A percentile compares a stretch with the other conserved stretches of the same genome.
These are phyloP conservation scores for Elaeagnus macrophylla DNA, from an alignment of 306 rosid genomes.

Conservation along the genomic window DNA sequence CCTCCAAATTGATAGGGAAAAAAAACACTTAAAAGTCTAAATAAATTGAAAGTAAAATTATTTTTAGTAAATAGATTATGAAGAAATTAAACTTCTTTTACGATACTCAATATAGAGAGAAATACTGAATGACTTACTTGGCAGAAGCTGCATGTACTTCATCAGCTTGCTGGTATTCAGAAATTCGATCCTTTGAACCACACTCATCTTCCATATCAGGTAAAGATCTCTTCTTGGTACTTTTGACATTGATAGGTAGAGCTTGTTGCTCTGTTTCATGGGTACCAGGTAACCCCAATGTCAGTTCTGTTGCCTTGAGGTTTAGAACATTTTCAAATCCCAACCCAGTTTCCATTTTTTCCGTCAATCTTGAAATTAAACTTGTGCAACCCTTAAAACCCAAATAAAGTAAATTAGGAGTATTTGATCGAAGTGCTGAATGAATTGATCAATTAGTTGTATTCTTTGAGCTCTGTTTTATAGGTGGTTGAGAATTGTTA, in stretches of 20 bases:
- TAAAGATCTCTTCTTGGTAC: conserved; percentile 46
- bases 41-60: no score
- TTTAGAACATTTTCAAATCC: conserved; percentile 48
- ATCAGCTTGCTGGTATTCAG: neutral
- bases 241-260: conserved; percentile 3
- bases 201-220: conserved; percentile 26
- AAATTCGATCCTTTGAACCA: conserved; percentile 20
- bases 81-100: no score
- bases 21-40: no score
- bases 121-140: conserved; percentile 37
- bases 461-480: no score
- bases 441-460: neutral
- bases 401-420: neutral
- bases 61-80: no score
- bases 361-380: neutral
- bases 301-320: conserved; percentile 76
- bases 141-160: conserved; percentile 43
- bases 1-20: no score
- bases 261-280: conserved; percentile 24
- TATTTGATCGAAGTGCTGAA: conserved; percentile 4
- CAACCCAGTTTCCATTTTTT: conserved; percentile 41
- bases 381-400: neutral
- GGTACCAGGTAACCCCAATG: conserved; percentile 72
- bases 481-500: no score
- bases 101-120: no score